These are phyloP conservation scores for Botryotinia globosa DNA, from an alignment of 2,329 filamentous ascomycete species.

Conservation along the genomic window DNA sequence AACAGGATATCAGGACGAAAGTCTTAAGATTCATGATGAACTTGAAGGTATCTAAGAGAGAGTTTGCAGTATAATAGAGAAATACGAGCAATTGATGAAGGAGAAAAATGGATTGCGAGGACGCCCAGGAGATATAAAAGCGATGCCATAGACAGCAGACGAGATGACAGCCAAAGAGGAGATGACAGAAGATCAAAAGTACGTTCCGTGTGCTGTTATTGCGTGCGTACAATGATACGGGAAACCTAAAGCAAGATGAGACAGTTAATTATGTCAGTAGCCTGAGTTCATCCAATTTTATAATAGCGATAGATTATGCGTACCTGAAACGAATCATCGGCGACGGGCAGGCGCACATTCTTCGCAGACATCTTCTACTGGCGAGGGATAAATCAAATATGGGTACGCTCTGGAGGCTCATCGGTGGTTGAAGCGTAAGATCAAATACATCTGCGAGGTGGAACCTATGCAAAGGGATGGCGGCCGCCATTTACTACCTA, in stretches of 20 bases:
- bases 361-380: not conserved
- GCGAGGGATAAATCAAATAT: not conserved
- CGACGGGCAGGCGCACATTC: not conserved
- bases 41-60: not conserved
- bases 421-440: not conserved
- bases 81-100: not conserved
- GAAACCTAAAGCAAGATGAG: not conserved
- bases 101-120: not conserved
- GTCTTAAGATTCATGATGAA: not conserved
- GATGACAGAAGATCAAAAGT: not conserved
- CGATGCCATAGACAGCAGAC: not conserved
- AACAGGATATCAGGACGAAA: not conserved
- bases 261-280: not conserved
- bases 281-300: not conserved
- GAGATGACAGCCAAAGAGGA: not conserved
- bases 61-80: not conserved
- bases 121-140: not conserved
- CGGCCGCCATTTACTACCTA: no score
- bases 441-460: not conserved
- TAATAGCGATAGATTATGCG: not conserved
- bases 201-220: not conserved
- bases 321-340: not conserved
- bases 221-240: not conserved
- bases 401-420: not conserved
- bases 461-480: not conserved